phyloP scores from a whole-genome alignment of 1,284 basidiomycete species.

The Stygiomarasmius scandens region DNA sequence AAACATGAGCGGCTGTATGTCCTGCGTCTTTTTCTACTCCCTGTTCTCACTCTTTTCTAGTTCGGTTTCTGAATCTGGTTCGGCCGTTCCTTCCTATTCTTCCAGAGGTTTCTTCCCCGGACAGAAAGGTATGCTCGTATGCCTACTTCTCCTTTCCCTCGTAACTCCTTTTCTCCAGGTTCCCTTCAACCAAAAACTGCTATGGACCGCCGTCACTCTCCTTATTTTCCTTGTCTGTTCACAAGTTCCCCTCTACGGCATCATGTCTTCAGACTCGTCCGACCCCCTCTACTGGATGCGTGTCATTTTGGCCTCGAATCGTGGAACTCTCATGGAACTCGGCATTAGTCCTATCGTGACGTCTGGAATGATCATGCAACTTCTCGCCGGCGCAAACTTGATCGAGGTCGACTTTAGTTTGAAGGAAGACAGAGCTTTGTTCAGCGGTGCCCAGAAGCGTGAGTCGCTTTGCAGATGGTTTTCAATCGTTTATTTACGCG shows the following conservation, averaged over 20 bases:
- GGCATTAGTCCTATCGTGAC: conserved; percentile 98
- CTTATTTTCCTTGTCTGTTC: conserved; percentile 98
- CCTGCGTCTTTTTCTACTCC: conserved; percentile 11
- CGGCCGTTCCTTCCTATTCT: conserved; percentile 92
- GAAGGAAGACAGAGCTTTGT: conserved; percentile 96
- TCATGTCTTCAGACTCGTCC: conserved; percentile 97
- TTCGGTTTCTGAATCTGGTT: conserved; percentile 95
- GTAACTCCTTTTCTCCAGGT: conserved; percentile 53
- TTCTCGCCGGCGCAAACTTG: conserved; percentile 95
- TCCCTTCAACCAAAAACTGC: conserved; percentile 93
- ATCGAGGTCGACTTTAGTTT: conserved; percentile 97
- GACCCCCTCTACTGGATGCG: conserved; percentile 99
- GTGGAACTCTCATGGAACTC: conserved; percentile 98
- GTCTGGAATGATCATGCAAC: conserved; percentile 99
- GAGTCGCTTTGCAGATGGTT: conserved; percentile 33
- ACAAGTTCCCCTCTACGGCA: conserved; percentile 95
- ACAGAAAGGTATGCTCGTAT: conserved; percentile 74
- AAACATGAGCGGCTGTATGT: conserved; percentile 51
- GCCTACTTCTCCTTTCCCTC: conserved; percentile 13
- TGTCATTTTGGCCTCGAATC: conserved; percentile 97
- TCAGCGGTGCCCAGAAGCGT: conserved; percentile 98
- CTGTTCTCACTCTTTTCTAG: conserved; percentile 38
- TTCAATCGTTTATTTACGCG: neutral
- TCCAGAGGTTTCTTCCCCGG: conserved; percentile 94
- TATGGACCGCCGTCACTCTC: conserved; percentile 97